Conservation (phyloP, 495 filamentous ascomycete genomes). For the Neurospora sublineolata region DNA sequence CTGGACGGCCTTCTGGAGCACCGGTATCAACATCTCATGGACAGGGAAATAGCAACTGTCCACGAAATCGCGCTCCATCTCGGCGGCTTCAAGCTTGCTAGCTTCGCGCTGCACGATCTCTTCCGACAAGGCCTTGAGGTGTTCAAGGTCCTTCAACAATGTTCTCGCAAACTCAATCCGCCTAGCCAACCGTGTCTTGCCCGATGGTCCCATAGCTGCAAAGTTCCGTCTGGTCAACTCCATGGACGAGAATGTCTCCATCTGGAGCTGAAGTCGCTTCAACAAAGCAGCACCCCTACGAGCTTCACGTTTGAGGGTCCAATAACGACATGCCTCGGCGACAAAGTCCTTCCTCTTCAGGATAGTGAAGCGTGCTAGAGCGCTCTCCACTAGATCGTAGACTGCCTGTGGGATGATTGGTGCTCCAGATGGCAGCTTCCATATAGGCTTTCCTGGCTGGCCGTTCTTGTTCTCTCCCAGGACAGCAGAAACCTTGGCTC, state of each 20-base stretch:
- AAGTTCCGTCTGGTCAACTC: slow-evolving; percentile 92
- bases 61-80: slow-evolving; percentile 62
- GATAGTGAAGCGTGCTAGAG: slow-evolving; percentile 68
- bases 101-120: slow-evolving; percentile 60
- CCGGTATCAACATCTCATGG: slow-evolving; percentile 60
- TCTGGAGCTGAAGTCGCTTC: slow-evolving; percentile 83
- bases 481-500: slow-evolving; percentile 43
- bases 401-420: slow-evolving; percentile 85
- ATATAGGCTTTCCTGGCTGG: slow-evolving; percentile 56
- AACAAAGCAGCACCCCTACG: slow-evolving; percentile 81
- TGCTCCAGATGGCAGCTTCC: slow-evolving; percentile 91
- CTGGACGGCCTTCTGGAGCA: slow-evolving; percentile 63
- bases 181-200: slow-evolving; percentile 61
- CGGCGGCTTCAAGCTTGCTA: slow-evolving; percentile 61
- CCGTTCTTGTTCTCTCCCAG: slow-evolving; percentile 65
- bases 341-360: slow-evolving; percentile 83
- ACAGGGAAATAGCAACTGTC: slow-evolving; percentile 88
- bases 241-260: slow-evolving; percentile 91
- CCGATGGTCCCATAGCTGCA: slow-evolving; percentile 76
- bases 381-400: slow-evolving; percentile 66
- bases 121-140: slow-evolving; percentile 55
- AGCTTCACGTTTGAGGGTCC: slow-evolving; percentile 93
- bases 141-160: slow-evolving; percentile 64
- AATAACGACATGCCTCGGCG: slow-evolving; percentile 88
- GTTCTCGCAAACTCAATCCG: slow-evolving; percentile 78